Base-by-base conservation (phyloP, 2,329 filamentous ascomycete genomes). In the Dactylellina drechsleri region DNA sequence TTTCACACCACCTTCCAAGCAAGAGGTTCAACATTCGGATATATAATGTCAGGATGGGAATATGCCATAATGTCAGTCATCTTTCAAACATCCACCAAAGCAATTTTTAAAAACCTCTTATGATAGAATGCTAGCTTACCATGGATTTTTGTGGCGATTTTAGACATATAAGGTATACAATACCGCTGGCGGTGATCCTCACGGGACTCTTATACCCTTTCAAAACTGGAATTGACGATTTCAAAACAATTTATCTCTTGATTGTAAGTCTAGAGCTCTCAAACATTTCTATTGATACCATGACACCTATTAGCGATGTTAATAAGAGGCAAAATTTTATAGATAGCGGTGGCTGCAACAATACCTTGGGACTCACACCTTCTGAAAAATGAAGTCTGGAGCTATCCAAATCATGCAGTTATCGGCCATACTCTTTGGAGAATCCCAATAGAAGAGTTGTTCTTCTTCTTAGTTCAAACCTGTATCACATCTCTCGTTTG, bases 341-440 rank as follows among this genome's bases (percentile, higher is more conserved):
- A 76, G 71, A 84, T 91, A 77, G 89, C 90, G 18, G 87, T 92
- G 56, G 79, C 85, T 26, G 86, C 90, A 2, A 92, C 91, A 0
- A 88, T 90, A 26, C 91, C 91, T 36, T 93, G 90, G 90, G 90
- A 92, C 79, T 90, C 89, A 7, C 91, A 91, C 81, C 85, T 92
- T 47, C 90, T 93, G 78, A 86, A 85, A 77, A 87, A 84, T 64
- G 83, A 84, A 52, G 86, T 92, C 79, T 92, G 91, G 90, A 89
- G 87, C 8, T 93, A 92, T 79, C 90, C 90, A 1, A 82, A 84
- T 10, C 83, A 88, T 79, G 90, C 87, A 18, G 86, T 92, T 36
- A 79, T 90, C 41, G 91, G 90, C 0, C 84, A 84, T 0, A 89
- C 84, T 0, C 80, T 91, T 15, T 87, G 87, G 78, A 83, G 83